Evolutionary conservation across 768 basidiomycete species (phyloP), one percentile per base, ranked within the genome.

Genomic region (Leccinellum rugosiceps): DNA sequence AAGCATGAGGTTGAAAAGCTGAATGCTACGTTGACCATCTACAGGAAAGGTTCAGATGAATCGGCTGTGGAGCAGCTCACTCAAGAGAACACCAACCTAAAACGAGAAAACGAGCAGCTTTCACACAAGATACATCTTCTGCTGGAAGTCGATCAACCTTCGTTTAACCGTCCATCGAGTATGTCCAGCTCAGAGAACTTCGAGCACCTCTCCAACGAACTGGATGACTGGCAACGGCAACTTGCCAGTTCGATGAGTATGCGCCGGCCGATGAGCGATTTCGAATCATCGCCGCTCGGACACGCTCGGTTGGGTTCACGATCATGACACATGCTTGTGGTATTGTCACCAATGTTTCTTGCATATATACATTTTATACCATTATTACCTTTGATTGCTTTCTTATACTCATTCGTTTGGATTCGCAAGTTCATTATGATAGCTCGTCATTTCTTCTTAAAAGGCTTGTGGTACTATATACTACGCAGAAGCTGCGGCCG

Each of bases 81-180:
- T 71, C 83, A 78, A 70, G 92, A 96, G 69, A 94, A 94, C 71
- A 79, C 83, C 17, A 80, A 76, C 31, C 83, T 94, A 57, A 86
- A 88, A 70, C 83, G 84, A 56, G 92, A 94, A 73, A 94, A 94
- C 70, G 88, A 91, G 67, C 86, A 93, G 63, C 81, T 94, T 45
- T 87, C 88, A n/a, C 91, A 92, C 70, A 94, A 93, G 80, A 93
- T 96, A 64, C 89, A 86, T 56, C 80, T 95, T 48, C 79, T 96
- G 15, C 82, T 96, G 53, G 92, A 94, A 65, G 92, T 90, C 45
- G 91, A 93, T 65, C 88, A 90, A 63, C 83, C 88, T 21, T 76
- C 82, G 3, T 92, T 87, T 65, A 84, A 84, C 30, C 82, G 82
- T 31, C 83, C 85, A 44, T 77, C 80, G 48, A 93, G 91, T 67